Conservation (phyloP, 1,284 basidiomycete genomes). For the Puccinia coronata region DNA sequence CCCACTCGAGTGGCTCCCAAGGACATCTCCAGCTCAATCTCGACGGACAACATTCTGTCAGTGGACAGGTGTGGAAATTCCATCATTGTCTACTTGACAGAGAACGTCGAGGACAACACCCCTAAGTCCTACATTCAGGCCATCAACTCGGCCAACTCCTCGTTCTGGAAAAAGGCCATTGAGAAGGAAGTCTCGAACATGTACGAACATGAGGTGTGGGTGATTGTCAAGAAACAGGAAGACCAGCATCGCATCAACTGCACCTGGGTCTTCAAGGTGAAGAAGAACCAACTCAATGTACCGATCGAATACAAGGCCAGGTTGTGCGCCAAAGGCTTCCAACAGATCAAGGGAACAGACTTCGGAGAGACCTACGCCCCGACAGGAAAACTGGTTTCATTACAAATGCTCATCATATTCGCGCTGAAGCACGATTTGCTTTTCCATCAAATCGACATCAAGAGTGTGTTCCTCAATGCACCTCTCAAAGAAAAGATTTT, state of each 20-base stretch:
- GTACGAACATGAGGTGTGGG: not conserved
- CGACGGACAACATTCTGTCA: not conserved
- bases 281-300: conserved; percentile 2
- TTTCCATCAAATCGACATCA: conserved; percentile 13
- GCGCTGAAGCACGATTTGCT: not conserved
- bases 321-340: conserved; percentile 1
- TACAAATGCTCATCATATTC: not conserved
- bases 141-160: not conserved
- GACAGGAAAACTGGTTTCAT: not conserved
- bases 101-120: not conserved
- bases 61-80: not conserved
- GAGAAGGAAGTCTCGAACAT: not conserved
- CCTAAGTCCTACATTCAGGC: not conserved
- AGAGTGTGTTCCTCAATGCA: not conserved
- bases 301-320: not conserved
- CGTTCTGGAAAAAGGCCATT: not conserved
- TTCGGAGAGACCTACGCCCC: not conserved
- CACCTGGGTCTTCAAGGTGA: conserved; percentile 18
- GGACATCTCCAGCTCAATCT: not conserved
- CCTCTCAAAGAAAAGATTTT: no score
- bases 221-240: not conserved
- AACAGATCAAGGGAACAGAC: not conserved
- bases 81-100: not conserved
- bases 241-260: not conserved
- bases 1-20: not conserved